Percentiles rank a stretch among this genome's conserved stretches.
Conservation (phyloP, 2,329 filamentous ascomycete species). For the Monilinia fructicola region DNA sequence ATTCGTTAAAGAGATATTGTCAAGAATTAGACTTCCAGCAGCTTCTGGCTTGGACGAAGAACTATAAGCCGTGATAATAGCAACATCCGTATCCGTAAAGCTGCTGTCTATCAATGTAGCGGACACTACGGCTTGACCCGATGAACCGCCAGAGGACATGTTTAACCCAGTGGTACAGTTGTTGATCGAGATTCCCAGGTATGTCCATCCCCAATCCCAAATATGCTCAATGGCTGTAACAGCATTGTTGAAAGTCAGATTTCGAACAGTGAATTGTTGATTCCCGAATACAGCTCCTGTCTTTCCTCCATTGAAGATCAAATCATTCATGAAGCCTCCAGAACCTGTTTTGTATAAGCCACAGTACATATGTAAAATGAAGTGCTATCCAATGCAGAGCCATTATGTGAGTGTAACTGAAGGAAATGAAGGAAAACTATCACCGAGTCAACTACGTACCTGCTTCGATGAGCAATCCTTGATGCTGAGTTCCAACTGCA, state of each 20-base stretch:
- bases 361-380: neutral
- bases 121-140: slow-evolving; percentile 51
- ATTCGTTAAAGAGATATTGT: slow-evolving; percentile 20
- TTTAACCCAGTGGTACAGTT: slow-evolving; percentile 55
- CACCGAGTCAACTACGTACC: slow-evolving; percentile 28
- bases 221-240: slow-evolving; percentile 55
- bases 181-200: slow-evolving; percentile 50
- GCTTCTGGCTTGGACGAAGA: slow-evolving; percentile 49
- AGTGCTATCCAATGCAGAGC: neutral
- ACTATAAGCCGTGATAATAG: slow-evolving; percentile 50
- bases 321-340: slow-evolving; percentile 59
- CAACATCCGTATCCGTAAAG: slow-evolving; percentile 51
- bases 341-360: slow-evolving; percentile 44
- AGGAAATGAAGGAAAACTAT: neutral
- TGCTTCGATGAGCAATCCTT: slow-evolving; percentile 61
- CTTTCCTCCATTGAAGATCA: slow-evolving; percentile 59
- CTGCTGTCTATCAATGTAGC: slow-evolving; percentile 57
- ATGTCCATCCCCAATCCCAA: slow-evolving; percentile 62
- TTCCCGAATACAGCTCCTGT: slow-evolving; percentile 61
- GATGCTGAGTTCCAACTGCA: slow-evolving; percentile 49
- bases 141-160: slow-evolving; percentile 46
- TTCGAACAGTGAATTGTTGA: slow-evolving; percentile 63
- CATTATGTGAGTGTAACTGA: neutral
- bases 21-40: slow-evolving; percentile 23
- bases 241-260: slow-evolving; percentile 49